Conservation (phyloP, 768 basidiomycete genomes). For the Agaricus subrufescens region DNA sequence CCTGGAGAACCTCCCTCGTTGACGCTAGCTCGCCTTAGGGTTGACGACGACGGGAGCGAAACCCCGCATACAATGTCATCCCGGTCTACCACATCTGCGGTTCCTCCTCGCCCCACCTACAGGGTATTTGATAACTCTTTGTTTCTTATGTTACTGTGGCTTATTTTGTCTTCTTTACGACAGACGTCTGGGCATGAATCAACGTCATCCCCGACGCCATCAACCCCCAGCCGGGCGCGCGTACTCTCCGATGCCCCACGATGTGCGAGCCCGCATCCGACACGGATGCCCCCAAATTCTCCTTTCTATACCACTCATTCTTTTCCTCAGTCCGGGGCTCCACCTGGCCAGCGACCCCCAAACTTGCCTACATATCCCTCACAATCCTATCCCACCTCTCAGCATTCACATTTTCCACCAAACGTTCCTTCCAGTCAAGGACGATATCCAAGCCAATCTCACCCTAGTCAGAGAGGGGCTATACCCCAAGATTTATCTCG, state of each 20-base stretch:
- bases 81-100: background rate
- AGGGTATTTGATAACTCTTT: background rate
- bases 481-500: background rate
- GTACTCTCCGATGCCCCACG: background rate
- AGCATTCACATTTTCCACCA: background rate
- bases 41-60: conserved; percentile 32
- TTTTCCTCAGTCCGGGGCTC: background rate
- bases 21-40: conserved; percentile 39
- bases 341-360: background rate
- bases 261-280: background rate
- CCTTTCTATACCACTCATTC: background rate
- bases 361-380: background rate
- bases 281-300: background rate
- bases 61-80: background rate
- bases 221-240: background rate
- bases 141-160: background rate
- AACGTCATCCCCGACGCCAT: background rate
- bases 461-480: background rate
- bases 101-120: background rate
- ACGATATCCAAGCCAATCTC: background rate
- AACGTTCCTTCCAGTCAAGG: background rate
- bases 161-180: background rate
- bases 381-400: conserved; percentile 2
- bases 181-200: background rate
- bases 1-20: conserved; percentile 29